phyloP scores from a whole-genome alignment of 345 rosid genomes.

The Eucalyptus regnans region DNA sequence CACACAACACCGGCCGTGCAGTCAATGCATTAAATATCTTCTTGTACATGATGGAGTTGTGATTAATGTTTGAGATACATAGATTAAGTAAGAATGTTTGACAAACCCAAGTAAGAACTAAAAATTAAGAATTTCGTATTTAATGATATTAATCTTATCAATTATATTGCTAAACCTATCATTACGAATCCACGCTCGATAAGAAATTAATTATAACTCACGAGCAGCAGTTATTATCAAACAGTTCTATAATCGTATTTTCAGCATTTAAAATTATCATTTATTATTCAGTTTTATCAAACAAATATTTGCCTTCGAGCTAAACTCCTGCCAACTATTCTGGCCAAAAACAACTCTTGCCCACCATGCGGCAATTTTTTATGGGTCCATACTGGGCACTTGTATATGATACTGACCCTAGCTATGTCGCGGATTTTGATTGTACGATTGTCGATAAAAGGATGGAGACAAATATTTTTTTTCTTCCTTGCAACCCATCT shows the following conservation, averaged over 20 bases:
- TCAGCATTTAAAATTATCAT: background rate
- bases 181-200: background rate
- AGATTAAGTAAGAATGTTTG: background rate
- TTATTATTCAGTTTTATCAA: background rate
- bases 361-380: background rate
- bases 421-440: background rate
- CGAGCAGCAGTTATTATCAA: background rate
- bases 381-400: background rate
- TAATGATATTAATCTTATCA: background rate
- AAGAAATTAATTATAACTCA: background rate
- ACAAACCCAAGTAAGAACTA: background rate
- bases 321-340: background rate
- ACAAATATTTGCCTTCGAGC: background rate
- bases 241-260: background rate
- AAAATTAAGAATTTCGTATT: background rate
- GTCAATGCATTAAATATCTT: background rate
- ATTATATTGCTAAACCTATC: background rate
- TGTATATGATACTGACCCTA: background rate
- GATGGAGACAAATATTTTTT: background rate
- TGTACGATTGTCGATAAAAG: background rate
- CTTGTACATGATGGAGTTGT: background rate
- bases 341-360: background rate
- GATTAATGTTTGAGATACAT: background rate
- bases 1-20: fast-evolving
- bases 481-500: background rate